Evolutionary conservation across 352 stramenopile genomes (phyloP).

Genomic region (Globisporangium camurandrum): DNA sequence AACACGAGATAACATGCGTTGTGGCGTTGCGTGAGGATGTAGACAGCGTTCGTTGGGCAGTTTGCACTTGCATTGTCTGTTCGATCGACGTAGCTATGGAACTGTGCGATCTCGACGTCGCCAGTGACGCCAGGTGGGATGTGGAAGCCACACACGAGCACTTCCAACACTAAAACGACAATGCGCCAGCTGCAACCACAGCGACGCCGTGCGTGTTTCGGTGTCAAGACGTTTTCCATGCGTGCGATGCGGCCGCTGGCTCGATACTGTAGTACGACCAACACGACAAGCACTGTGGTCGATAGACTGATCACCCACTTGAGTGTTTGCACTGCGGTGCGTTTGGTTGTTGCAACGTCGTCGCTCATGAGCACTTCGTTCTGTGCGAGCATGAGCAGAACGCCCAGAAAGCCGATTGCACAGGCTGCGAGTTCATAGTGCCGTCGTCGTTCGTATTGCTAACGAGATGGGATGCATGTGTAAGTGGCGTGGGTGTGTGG

Average conservation of each 20-base stretch:
- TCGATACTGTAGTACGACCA: conserved; percentile 46
- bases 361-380: conserved; percentile 44
- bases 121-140: conserved; percentile 41
- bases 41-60: conserved; percentile 20
- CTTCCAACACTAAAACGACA: conserved; percentile 34
- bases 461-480: background rate
- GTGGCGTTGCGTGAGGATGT: conserved; percentile 17
- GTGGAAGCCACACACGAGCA: conserved; percentile 58
- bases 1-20: conserved; percentile 55
- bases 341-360: background rate
- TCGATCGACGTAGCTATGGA: conserved; percentile 25
- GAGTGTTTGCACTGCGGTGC: conserved; percentile 15
- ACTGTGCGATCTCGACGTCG: conserved; percentile 33
- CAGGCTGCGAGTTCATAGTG: conserved; percentile 49
- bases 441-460: conserved; percentile 44
- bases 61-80: conserved; percentile 6
- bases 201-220: conserved; percentile 6
- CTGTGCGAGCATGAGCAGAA: conserved; percentile 62
- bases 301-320: conserved; percentile 30
- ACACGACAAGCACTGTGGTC: conserved; percentile 28
- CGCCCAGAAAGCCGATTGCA: conserved; percentile 29
- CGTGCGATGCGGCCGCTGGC: conserved; percentile 37
- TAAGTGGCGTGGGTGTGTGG: background rate
- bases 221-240: conserved; percentile 38
- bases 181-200: conserved; percentile 21